Evolutionary conservation across 768 basidiomycete genomes (phyloP).

Genomic region (Suillus hirtellus): DNA sequence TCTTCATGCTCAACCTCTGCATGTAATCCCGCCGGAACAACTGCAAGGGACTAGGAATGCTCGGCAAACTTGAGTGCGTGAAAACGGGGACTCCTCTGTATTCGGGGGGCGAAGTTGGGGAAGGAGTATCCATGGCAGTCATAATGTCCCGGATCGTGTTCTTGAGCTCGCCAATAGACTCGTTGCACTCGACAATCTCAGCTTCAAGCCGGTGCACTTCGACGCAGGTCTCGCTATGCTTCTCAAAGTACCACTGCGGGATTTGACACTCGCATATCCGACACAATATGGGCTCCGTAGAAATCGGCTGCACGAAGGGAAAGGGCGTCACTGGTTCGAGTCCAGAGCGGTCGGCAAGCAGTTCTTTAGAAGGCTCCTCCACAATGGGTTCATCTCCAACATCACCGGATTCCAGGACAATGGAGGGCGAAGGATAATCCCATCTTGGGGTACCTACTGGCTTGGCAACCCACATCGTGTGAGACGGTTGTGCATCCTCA

Average conservation of each 20-base stretch:
- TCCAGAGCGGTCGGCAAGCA: constrained; percentile 39
- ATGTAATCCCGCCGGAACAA: constrained; percentile 76
- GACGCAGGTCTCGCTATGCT: constrained; percentile 98
- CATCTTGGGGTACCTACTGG: constrained; percentile 73
- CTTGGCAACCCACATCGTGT: constrained; percentile 98
- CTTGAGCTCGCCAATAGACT: constrained; percentile 83
- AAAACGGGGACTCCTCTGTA: constrained; percentile 89
- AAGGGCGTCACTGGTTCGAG: constrained; percentile 65
- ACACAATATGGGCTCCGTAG: constrained; percentile 83
- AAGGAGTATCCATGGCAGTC: constrained; percentile 71
- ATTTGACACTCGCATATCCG: constrained; percentile 97
- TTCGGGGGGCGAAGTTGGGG: constrained; percentile 66
- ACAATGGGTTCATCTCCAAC: constrained; percentile 37
- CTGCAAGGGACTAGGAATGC: constrained; percentile 73
- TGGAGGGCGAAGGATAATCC: constrained; percentile 63
- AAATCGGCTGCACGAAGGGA: constrained; percentile 76
- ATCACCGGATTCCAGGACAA: constrained; percentile 52
- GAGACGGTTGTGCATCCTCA: constrained; percentile 81
- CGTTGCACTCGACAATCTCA: constrained; percentile 92
- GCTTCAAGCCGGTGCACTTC: constrained; percentile 96
- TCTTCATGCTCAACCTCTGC: constrained; percentile 79
- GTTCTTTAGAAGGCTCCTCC: constrained; percentile 33
- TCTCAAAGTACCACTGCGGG: constrained; percentile 99
- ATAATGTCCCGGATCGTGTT: constrained; percentile 82
- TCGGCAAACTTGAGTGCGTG: constrained; percentile 68